Evolutionary conservation across 2,329 filamentous ascomycete species (phyloP), one percentile per base, ranked within the genome.

Genomic region (Sclerotinia subarctica): DNA sequence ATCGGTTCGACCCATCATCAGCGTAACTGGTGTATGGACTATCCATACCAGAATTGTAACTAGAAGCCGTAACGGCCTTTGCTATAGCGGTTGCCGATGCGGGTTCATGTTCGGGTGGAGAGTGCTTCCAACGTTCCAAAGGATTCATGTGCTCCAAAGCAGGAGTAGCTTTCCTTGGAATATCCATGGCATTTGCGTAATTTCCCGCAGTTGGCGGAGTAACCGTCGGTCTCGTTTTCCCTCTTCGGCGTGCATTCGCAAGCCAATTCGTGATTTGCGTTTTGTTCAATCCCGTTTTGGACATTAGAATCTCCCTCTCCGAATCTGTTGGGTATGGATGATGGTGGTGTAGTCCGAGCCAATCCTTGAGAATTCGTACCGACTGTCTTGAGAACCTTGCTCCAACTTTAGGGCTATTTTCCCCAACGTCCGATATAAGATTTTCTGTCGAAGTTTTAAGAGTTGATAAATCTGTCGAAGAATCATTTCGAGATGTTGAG

Each of bases 191-290:
- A 67, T 83, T 82, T 26, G 84, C 85, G 67, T 86, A 85, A 15
- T 85, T 84, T 70, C 83, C 84, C 35, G 87, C 84, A 57, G 72
- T 89, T 0, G 92, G 91, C 5, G 92, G 94, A 24, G 85, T 87
- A 71, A 89, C 84, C 58, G 87, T 87, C 2, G 86, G 82, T 59
- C 88, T 86, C 66, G 90, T 88, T 80, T 96, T 97, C 74, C 91
- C 89, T 70, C 93, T 86, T 68, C 93, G 87, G 54, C 93, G 88
- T 68, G 93, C 93, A 78, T 97, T 97, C 69, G 93, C 93, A 58
- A 97, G 86, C 93, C 93, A 97, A 77, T 96, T 96, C 15, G 89
- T 90, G 73, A 97, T 94, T 76, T 97, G 94, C 19, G 85, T 90
- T 74, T 92, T 88, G 77, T 88, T 93, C 52, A 97, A 83, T 10